Base-by-base conservation (phyloP, 352 stramenopile genomes). In the Stramenopiles sp. region DNA sequence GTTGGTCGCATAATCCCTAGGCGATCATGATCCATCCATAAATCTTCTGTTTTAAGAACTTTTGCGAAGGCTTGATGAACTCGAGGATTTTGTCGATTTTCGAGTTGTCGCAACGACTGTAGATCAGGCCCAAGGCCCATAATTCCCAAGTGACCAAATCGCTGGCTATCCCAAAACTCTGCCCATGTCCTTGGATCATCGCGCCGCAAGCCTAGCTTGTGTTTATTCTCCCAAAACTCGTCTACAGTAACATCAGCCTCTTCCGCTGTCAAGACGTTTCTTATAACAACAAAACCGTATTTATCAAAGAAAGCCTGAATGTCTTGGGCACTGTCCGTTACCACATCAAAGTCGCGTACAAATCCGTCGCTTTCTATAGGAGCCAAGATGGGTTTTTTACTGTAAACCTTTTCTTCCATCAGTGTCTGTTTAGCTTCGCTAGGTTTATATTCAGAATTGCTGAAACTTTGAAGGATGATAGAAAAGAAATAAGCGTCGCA, bases 1-100 rank as follows among this genome's bases (percentile, higher is more conserved):
- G 43, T 63, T 25, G 43, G 43, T 25, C 43, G 43, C 43, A 63
- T 63, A 18, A 63, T 63, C 25, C 43, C 43, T 18, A 63, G 43
- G 12, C 43, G 12, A 63, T 63, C 43, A 18, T 18, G 12, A 63
- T 63, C 43, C 12, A 63, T 25, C 12, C 12, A 18, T 63, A 63
- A 25, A 18, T 63, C 43, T 18, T 63, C 43, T 12, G 43, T 63
- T 25, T 25, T 25, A 18, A 63, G 43, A 63, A 63, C 43, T 63
- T 12, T 18, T 63, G 43, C 43, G 25, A 63, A 63, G 12, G 43
- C 43, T 63, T 63, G 12, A 63, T 63, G 43, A 12, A 63, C 43
- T 63, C 25, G 12, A 63, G 43, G 43, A 63, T 63, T 63, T 63
- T 63, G 43, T 63, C 43, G 43, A 25, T 63, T 63, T 18, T 63